Conservation (phyloP, 768 basidiomycete genomes). For the Amanita pallidorosea region DNA sequence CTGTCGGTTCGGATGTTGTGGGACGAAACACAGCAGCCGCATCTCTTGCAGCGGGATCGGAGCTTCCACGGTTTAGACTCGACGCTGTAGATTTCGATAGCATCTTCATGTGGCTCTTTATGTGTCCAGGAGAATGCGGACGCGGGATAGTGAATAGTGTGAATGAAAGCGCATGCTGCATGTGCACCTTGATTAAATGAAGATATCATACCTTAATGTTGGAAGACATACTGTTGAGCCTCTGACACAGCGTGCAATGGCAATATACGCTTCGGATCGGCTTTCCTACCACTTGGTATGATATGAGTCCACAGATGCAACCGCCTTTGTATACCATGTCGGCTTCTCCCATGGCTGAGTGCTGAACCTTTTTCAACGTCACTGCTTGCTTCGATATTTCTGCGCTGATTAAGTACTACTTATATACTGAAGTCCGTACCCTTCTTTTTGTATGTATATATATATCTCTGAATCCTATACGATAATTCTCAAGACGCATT, state of each 20-base stretch:
- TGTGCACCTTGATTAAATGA: background rate
- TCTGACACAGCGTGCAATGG: conserved; percentile 64
- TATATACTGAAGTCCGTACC: background rate
- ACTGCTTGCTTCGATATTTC: background rate
- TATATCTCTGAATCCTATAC: background rate
- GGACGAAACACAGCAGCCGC: conserved; percentile 44
- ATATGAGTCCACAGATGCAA: conserved; percentile 48
- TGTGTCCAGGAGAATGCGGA: conserved; percentile 46
- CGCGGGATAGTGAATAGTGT: conserved; percentile 45
- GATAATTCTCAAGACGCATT: background rate
- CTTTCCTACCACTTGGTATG: conserved; percentile 34
- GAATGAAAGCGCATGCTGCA: conserved; percentile 50
- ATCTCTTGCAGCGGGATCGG: conserved; percentile 51
- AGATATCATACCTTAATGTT: background rate
- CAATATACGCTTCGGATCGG: conserved; percentile 53
- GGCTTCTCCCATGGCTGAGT: background rate
- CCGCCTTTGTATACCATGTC: conserved; percentile 24
- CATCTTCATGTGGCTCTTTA: conserved; percentile 18
- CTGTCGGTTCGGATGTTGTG: conserved; percentile 36
- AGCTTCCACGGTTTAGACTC: conserved; percentile 46
- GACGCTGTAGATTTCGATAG: conserved; percentile 36
- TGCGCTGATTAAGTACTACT: background rate
- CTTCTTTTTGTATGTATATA: background rate
- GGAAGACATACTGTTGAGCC: conserved; percentile 31
- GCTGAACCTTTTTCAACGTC: background rate